Base-by-base conservation (phyloP, 257 asterid species). In the Voacanga thouarsii region DNA sequence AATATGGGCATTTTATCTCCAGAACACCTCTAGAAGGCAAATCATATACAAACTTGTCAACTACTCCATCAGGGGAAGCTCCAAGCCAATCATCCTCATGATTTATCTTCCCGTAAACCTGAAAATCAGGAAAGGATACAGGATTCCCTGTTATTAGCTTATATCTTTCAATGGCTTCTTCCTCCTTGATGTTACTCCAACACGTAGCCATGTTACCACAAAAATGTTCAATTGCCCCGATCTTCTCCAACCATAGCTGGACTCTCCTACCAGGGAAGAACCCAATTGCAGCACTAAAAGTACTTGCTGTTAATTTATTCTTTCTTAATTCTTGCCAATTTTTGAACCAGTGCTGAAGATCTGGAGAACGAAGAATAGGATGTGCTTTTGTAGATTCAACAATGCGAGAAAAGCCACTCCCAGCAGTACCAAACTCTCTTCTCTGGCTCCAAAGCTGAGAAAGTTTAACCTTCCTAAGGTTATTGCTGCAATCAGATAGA, bases 251-350 rank as follows among this genome's bases (percentile, higher is more conserved):
- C 98, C 98, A 94, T 37, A 92, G 80, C 69, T 91, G 88, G 81
- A 84, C 84, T 65, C 98, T 90, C 64, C 98, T 88, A 37, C 79
- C 83, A 51, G 86, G 97, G 91, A 93, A 94, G 68, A 94, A 90
- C 39, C 97, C 98, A 80, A 92, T 73, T 9, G 97, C 97, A 73
- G 80, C 81, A 65, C 85, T 85, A 77, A 94, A 94, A 77, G 97
- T 94, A 81, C 98, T 94, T 37, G 98, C 97, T n/a, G 97, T 94
- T 65, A 91, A 87, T 82, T 86, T 94, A 85, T 86, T 72, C 86
- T 77, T 89, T 85, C 98, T 89, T 84, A 88, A 71, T 78, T 91
- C 86, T 81, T 89, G 96, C 98, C 97, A 92, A 80, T 94, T 91
- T 88, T 94, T 94, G 92, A 88, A 92, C 96, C 92, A 82, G 78